These are phyloP conservation scores for Quercus tomentella DNA, from an alignment of 331 rosid genomes.

Conservation along the genomic window DNA sequence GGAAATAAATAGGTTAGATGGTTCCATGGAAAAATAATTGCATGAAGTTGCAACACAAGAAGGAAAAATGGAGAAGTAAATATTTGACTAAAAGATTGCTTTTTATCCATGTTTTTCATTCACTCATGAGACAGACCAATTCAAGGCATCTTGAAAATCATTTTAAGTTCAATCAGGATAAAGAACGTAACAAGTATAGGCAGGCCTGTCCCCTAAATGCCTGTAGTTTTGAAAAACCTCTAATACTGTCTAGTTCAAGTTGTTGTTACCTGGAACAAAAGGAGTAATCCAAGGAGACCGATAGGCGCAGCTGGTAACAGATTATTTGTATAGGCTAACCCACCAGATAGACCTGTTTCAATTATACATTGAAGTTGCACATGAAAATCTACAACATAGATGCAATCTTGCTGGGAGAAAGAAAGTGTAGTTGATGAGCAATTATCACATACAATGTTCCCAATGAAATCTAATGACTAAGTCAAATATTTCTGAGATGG, in stretches of 20 bases:
- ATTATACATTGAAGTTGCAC: background rate
- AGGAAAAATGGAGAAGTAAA: background rate
- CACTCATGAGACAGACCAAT: background rate
- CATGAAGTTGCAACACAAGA: background rate
- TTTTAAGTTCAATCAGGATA: background rate
- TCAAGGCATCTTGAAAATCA: background rate
- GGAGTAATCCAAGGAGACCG: slow-evolving; percentile 87
- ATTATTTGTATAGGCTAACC: slow-evolving; percentile 73
- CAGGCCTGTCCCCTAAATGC: background rate
- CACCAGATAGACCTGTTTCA: slow-evolving; percentile 78
- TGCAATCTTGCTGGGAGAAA: background rate
- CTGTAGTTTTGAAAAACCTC: background rate
- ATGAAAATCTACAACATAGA: background rate
- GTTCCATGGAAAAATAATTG: background rate
- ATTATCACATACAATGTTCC: background rate
- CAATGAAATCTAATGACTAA: background rate
- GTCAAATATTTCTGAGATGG: background rate
- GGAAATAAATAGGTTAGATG: slow-evolving; percentile 12
- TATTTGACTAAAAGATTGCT: background rate
- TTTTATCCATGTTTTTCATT: background rate
- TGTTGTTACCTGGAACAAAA: slow-evolving; percentile 75
- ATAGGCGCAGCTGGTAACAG: slow-evolving; percentile 71
- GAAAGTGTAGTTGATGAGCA: background rate
- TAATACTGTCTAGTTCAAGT: background rate
- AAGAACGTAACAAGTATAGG: background rate